Conservation (phyloP, 176 grass and related monocot species). For the Eleusine coracana region DNA sequence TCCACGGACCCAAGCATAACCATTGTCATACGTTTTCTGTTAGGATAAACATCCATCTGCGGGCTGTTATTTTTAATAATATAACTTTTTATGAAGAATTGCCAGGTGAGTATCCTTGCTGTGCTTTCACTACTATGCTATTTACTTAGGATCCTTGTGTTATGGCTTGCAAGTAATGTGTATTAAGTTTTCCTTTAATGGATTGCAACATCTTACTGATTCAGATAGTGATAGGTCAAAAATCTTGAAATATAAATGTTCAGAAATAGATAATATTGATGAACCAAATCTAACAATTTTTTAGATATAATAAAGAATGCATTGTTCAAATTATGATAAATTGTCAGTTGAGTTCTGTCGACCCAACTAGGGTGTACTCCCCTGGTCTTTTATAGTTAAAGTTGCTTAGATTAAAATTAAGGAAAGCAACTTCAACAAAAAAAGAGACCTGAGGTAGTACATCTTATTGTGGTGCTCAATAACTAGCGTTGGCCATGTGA, state of each 20-base stretch:
- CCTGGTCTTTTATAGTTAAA: no score
- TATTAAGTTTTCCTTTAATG: constrained; percentile 2
- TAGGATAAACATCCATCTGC: constrained; percentile 18
- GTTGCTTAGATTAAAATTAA: no score
- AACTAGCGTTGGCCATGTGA: no score
- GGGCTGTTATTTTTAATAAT: constrained; percentile 19
- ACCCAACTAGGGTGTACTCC: no score
- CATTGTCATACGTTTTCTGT: constrained; percentile 10
- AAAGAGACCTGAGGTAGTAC: no score
- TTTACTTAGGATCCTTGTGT: not conserved
- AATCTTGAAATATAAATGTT: constrained; percentile 72
- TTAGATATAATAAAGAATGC: no score
- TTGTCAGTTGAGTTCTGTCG: no score
- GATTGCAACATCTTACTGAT: constrained; percentile 52
- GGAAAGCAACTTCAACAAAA: no score
- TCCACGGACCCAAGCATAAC: not conserved
- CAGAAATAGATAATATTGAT: no score
- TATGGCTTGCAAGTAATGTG: constrained; percentile 6
- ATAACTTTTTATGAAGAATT: constrained; percentile 64
- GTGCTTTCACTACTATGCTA: not conserved
- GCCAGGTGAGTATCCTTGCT: constrained; percentile 48
- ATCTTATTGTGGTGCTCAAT: no score
- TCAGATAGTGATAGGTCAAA: constrained; percentile 35
- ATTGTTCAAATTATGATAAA: no score
- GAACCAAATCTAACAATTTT: no score